Percentiles rank a stretch among this genome's conserved stretches.
These are phyloP conservation scores for Salvia rosmarinus DNA, from an alignment of 257 asterid species.

Conservation along the genomic window DNA sequence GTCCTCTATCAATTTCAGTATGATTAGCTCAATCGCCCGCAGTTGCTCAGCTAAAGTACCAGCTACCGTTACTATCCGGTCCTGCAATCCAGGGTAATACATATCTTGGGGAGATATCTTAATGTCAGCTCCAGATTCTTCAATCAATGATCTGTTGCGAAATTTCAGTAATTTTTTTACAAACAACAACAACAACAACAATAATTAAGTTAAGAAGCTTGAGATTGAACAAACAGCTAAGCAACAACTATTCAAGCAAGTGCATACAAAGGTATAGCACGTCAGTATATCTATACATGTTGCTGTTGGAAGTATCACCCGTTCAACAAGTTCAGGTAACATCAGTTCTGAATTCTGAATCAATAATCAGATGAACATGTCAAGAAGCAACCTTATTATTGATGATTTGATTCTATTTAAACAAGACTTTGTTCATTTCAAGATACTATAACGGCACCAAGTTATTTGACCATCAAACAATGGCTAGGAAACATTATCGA, in stretches of 20 bases:
- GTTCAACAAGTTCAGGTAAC: constrained; percentile 12
- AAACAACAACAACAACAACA: too few species aligned
- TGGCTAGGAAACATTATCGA: constrained; percentile 1
- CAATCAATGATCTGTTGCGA: constrained; percentile 60
- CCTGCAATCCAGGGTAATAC: constrained; percentile 67
- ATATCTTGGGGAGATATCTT: constrained; percentile 74
- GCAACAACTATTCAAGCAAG: constrained; percentile 11
- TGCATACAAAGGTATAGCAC: neutral
- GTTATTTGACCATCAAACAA: neutral
- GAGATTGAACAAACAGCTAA: constrained; percentile 17
- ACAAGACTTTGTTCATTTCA: neutral
- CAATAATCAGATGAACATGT: constrained; percentile 21
- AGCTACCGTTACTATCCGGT: constrained; percentile 61
- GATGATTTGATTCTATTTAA: neutral
- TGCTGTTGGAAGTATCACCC: neutral
- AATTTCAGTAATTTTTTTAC: neutral
- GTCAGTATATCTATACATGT: neutral
- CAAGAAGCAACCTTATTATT: neutral
- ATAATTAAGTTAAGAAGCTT: neutral
- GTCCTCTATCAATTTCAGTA: constrained; percentile 60
- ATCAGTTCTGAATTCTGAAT: constrained; percentile 26
- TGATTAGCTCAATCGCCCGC: constrained; percentile 67
- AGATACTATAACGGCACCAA: neutral
- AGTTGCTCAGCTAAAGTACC: constrained; percentile 65
- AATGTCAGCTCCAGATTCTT: constrained; percentile 69